phyloP scores from a whole-genome alignment of 306 rosid genomes.

The Gleditsia sinensis region DNA sequence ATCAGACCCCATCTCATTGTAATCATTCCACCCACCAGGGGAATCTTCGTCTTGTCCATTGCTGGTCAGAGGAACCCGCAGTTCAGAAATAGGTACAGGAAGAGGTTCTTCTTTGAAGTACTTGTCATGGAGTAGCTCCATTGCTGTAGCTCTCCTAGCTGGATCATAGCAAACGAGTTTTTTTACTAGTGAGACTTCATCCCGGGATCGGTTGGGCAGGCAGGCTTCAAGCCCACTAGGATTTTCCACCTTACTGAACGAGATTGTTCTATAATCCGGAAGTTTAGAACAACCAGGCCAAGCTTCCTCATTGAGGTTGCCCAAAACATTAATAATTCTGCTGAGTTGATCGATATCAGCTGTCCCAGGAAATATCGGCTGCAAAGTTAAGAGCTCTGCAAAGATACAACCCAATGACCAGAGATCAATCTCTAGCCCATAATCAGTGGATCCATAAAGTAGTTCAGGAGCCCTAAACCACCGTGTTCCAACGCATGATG shows the following conservation, averaged over 20 bases:
- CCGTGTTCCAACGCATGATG: conserved; percentile 88
- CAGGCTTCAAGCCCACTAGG: conserved; percentile 67
- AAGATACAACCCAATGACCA: conserved; percentile 96
- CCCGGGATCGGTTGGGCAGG: conserved; percentile 46
- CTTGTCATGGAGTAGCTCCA: conserved; percentile 71
- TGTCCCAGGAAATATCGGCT: conserved; percentile 84
- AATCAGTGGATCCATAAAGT: conserved; percentile 70
- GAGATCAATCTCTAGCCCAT: conserved; percentile 83
- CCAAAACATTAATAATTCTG: conserved; percentile 67
- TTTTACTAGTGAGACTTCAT: conserved; percentile 56
- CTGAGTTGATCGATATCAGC: conserved; percentile 86
- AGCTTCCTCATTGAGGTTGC: conserved; percentile 68
- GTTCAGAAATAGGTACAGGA: conserved; percentile 64
- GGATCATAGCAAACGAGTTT: conserved; percentile 77
- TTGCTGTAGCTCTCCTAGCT: conserved; percentile 64
- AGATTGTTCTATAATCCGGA: conserved; percentile 65
- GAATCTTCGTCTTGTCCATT: conserved; percentile 49
- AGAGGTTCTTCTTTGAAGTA: conserved; percentile 71
- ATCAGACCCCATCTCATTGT: conserved; percentile 57
- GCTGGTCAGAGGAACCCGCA: conserved; percentile 54
- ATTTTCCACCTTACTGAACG: conserved; percentile 63
- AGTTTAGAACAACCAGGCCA: conserved; percentile 77
- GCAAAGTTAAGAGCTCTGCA: conserved; percentile 60
- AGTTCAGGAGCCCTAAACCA: conserved; percentile 90
- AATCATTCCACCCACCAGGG: conserved; percentile 51